Evolutionary conservation across 768 basidiomycete genomes (phyloP).

Genomic region (Panellus pusillus): DNA sequence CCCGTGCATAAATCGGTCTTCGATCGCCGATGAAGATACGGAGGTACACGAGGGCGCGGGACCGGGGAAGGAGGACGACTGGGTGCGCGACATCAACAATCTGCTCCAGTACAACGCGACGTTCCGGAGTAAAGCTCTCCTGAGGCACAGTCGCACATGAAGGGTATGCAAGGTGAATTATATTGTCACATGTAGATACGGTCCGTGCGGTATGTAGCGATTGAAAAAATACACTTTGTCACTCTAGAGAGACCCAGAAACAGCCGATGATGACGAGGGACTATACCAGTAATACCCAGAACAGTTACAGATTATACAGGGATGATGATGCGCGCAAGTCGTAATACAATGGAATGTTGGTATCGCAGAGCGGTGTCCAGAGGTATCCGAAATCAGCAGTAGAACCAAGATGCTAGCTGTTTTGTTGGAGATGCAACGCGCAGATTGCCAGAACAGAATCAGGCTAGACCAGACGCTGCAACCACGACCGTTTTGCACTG

Average conservation of each 20-base stretch:
- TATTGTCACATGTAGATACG: background rate
- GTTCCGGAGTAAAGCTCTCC: slow-evolving; percentile 85
- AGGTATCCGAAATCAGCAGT: background rate
- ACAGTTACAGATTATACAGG: background rate
- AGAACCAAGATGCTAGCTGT: background rate
- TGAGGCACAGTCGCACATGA: slow-evolving; percentile 72
- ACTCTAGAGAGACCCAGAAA: too few relatives aligned
- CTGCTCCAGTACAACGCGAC: slow-evolving; percentile 93
- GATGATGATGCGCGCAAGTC: background rate
- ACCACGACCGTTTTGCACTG: slow-evolving; percentile 22
- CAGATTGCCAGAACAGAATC: background rate
- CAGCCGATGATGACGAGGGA: background rate
- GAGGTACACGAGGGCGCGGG: slow-evolving; percentile 62
- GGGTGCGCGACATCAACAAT: slow-evolving; percentile 97
- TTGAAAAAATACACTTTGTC: background rate
- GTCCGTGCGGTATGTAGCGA: too few relatives aligned
- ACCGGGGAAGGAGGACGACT: slow-evolving; percentile 86
- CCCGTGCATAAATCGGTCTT: slow-evolving; percentile 89
- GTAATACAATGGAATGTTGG: too few relatives aligned
- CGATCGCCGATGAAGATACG: slow-evolving; percentile 56
- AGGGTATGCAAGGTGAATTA: background rate
- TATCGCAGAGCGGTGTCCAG: background rate
- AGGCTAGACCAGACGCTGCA: slow-evolving; percentile 12
- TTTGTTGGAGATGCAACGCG: background rate
- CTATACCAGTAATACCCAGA: background rate